Base-by-base conservation (phyloP, 2,329 filamentous ascomycete genomes). In the Bipolaris cookei region DNA sequence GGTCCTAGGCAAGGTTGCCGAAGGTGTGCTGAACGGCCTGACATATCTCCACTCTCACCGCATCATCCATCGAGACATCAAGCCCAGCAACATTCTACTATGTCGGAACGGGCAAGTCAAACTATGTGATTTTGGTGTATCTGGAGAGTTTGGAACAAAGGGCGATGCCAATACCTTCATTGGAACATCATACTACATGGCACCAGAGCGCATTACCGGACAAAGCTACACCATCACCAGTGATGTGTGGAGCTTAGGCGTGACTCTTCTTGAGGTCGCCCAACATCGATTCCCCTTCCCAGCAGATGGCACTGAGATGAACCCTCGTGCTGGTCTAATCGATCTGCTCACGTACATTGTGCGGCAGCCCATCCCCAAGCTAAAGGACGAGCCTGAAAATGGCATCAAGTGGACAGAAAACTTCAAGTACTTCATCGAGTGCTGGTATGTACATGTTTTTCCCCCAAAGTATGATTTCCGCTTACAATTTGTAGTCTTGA, bases 371-470 rank as follows among this genome's bases (percentile, higher is more conserved):
- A 96, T 98, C 58, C 95, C 95, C 2, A 96, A 92, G 76, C 82
- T 99, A 62, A 98, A 97, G 78, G 95, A 99, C 67, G 95, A 99
- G 78, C 91, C 91, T 0, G 88, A 92, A 30, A 91, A 90, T 66
- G 88, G 89, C 57, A 96, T 99, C 66, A 89, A 89, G 73, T 99
- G 95, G 95, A 96, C 91, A 67, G 91, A 96, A 68, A 96, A 91
- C 73, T 98, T 99, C 80, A 99, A 99, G 77, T 97, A 97, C 76
- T 99, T 99, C 70, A 97, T 99, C 69, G 93, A 97, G 80, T 97
- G 93, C 86, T 98, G 95, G 94, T 98, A 86, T 75, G 91, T 88
- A 53, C 16, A 25, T 28, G 23, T 10, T 13, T 43, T 16, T 34
- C 10, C 46, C 28, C 16, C 3, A 30, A 18, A 14, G n/a, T 13